Evolutionary conservation across 352 stramenopile species (phyloP), one percentile per base, ranked within the genome.

Genomic region (Lagenidium sp.): DNA sequence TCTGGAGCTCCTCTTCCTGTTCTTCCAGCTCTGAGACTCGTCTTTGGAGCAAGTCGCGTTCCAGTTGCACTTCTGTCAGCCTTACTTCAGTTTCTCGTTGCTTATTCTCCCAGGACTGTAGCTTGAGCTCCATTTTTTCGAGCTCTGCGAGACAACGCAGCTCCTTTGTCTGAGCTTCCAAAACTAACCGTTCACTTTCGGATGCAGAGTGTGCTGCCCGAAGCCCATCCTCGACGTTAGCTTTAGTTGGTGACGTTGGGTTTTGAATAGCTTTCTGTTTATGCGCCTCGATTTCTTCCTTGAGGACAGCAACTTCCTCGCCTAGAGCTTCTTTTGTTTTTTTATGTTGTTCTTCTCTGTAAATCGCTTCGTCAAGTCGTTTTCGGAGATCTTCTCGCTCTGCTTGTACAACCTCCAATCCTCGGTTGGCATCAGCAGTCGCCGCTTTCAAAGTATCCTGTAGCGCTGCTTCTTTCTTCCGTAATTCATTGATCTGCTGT

Each of bases 81-180:
- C 50, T 69, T 2, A 18, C 19, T 22, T 64, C 66, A 4, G 47
- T 32, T 23, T 83, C 55, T 24, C 63, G 57, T 19, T 67, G 44
- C 41, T 70, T 69, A 8, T 56, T 21, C 44, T 89, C 73, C 24
- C 65, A 47, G 10, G 42, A 47, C 29, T 83, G 68, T 2, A 79
- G 37, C 37, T 77, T 85, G 4, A 68, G 30, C 42, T 90, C 80
- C 49, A 88, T 57, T 36, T 78, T 82, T 37, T 90, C 74, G 4
- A 87, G 58, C 26, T 90, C 77, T 6, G 70, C 77, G 8, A 82
- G 26, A 23, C 60, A 73, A 5, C 73, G 77, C 24, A 90, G 47
- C 25, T 90, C 77, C 16, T 85, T 84, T 0, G 77, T 85, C 37
- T 90, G 77, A 10, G 68, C 69, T 44, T 87, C 77, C 3, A 90